phyloP scores from a whole-genome alignment of 768 basidiomycete species.

The Tricholoma sp. region DNA sequence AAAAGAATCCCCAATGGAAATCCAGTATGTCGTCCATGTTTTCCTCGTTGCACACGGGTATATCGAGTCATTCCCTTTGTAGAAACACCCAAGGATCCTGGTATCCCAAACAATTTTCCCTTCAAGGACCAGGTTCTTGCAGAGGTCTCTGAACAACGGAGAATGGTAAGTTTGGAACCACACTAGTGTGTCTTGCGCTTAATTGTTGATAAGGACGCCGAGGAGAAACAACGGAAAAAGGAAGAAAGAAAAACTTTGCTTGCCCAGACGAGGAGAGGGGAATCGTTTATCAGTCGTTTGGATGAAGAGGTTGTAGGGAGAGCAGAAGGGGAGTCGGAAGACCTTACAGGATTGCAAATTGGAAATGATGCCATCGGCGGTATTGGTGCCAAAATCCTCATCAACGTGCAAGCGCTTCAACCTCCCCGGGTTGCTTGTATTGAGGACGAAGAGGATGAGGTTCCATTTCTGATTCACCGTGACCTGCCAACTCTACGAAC shows the following conservation, averaged over 20 bases:
- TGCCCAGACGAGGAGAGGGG: slow-evolving; percentile 16
- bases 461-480: slow-evolving; percentile 58
- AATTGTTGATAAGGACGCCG: slow-evolving; percentile 50
- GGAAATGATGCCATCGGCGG: slow-evolving; percentile 44
- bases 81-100: slow-evolving; percentile 87
- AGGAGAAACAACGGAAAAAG: slow-evolving; percentile 66
- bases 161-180: slow-evolving; percentile 44
- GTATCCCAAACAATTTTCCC: slow-evolving; percentile 89
- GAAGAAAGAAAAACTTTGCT: slow-evolving; percentile 52
- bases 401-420: slow-evolving; percentile 30
- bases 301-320: slow-evolving; percentile 16
- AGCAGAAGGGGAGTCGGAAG: slow-evolving; percentile 22
- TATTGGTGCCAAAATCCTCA: slow-evolving; percentile 35
- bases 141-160: slow-evolving; percentile 79
- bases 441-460: slow-evolving; percentile 45
- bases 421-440: slow-evolving; percentile 25
- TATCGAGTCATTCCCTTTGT: not conserved
- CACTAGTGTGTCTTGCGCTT: not conserved
- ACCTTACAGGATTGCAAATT: slow-evolving; percentile 38
- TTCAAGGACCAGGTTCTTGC: slow-evolving; percentile 94
- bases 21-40: slow-evolving; percentile 52
- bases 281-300: not conserved
- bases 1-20: slow-evolving; percentile 85
- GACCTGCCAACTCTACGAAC: slow-evolving; percentile 57
- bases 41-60: not conserved